phyloP scores from a whole-genome alignment of 192 early-diverging fungal species.

The Backusella sp. region DNA sequence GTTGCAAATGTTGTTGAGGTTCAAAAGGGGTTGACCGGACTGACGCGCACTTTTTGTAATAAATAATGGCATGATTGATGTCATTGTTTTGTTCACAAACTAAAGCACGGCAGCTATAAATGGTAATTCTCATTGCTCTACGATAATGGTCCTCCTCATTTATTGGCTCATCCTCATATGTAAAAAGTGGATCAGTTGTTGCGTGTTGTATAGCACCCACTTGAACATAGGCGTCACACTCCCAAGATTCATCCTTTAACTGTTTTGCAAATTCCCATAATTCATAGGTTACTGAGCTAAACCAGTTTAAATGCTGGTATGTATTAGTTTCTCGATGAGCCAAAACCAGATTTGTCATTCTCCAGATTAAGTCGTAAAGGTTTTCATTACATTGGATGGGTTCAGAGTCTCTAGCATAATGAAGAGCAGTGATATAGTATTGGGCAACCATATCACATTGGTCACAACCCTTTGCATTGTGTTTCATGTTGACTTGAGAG shows the following conservation, averaged over 20 bases:
- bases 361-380: slow-evolving; percentile 7
- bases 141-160: slow-evolving; percentile 1
- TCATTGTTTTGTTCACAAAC: neutral
- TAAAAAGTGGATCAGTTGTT: neutral
- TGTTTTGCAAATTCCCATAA: slow-evolving; percentile 19
- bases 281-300: neutral
- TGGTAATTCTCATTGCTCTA: slow-evolving; percentile 3
- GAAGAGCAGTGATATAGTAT: neutral
- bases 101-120: slow-evolving; percentile 12
- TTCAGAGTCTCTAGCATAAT: neutral
- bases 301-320: slow-evolving; percentile 9
- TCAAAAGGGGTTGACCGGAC: slow-evolving; percentile 6
- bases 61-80: neutral
- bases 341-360: neutral
- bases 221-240: neutral
- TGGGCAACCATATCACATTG: slow-evolving; percentile 4
- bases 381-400: neutral
- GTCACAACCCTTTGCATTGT: neutral
- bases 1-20: slow-evolving; percentile 11
- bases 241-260: slow-evolving; percentile 9
- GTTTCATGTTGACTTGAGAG: slow-evolving; percentile 11
- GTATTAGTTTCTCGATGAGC: slow-evolving; percentile 11
- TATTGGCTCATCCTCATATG: neutral
- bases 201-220: neutral
- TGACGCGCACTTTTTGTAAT: slow-evolving; percentile 9